These are phyloP conservation scores for Hemisphaericaspora xylofermentans DNA, from an alignment of 1,139 yeast species.

Conservation along the genomic window DNA sequence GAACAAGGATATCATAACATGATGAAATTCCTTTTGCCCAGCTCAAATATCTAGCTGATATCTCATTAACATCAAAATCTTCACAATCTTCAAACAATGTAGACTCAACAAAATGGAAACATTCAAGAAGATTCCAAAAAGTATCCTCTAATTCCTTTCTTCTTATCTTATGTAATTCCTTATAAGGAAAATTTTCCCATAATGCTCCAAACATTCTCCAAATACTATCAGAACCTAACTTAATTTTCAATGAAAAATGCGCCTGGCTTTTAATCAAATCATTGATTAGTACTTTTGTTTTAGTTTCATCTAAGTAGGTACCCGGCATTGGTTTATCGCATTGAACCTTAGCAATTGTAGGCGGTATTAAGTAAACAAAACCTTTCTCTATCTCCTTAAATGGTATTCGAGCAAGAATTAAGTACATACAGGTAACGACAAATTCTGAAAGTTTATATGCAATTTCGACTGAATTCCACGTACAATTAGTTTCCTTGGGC, in stretches of 20 bases:
- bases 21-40: neutral
- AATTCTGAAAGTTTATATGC: neutral
- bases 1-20: neutral
- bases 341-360: neutral
- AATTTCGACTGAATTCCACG: neutral
- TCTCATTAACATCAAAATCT: neutral
- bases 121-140: neutral
- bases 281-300: neutral
- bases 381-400: neutral
- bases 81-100: slow-evolving; percentile 2
- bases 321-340: neutral
- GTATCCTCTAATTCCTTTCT: slow-evolving; percentile 1
- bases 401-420: neutral
- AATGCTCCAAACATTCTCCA: slow-evolving; percentile 1
- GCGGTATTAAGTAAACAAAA: neutral
- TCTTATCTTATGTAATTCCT: neutral
- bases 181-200: neutral
- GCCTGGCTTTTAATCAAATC: neutral
- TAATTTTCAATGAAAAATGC: neutral
- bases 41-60: neutral
- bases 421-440: neutral
- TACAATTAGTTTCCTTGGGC: neutral
- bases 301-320: neutral
- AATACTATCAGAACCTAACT: neutral
- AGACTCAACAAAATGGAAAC: neutral